Percentiles rank a stretch among this genome's conserved stretches.
These are phyloP conservation scores for Globisporangium megalacanthum DNA, from an alignment of 352 stramenopile species.

Conservation along the genomic window DNA sequence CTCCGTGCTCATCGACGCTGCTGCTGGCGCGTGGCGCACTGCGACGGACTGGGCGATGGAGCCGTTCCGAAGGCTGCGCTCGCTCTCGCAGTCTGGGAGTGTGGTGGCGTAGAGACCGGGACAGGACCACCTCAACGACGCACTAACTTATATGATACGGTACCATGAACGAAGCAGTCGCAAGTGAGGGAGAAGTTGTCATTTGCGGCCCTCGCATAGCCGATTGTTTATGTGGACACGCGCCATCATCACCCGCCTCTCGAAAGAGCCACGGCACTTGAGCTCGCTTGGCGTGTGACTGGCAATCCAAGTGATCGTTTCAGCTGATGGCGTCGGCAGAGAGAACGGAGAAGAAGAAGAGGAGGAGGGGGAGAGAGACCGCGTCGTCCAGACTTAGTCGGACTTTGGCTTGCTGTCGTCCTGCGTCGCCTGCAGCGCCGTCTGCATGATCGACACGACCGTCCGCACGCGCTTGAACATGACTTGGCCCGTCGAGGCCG, in stretches of 20 bases:
- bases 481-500: constrained; percentile 74
- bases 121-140: too few relatives aligned
- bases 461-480: constrained; percentile 82
- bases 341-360: neutral
- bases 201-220: neutral
- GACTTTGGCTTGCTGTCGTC: constrained; percentile 48
- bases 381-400: constrained; percentile 32
- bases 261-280: too few relatives aligned
- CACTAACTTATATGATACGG: neutral
- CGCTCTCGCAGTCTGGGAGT: constrained; percentile 18
- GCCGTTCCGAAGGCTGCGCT: constrained; percentile 32
- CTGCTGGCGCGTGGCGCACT: constrained; percentile 41
- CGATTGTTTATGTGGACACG: too few relatives aligned
- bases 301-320: too few relatives aligned
- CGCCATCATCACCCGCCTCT: too few relatives aligned
- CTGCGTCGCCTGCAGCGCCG: constrained; percentile 47
- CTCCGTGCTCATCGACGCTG: constrained; percentile 47
- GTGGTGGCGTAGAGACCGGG: neutral
- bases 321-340: too few relatives aligned
- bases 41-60: constrained; percentile 39
- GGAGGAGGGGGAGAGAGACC: neutral
- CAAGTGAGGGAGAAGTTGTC: neutral
- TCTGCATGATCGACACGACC: constrained; percentile 64
- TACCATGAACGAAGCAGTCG: neutral
- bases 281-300: too few relatives aligned